Evolutionary conservation across 768 basidiomycete genomes (phyloP), one percentile per base, ranked within the genome.

Genomic region (Bullera alba): DNA sequence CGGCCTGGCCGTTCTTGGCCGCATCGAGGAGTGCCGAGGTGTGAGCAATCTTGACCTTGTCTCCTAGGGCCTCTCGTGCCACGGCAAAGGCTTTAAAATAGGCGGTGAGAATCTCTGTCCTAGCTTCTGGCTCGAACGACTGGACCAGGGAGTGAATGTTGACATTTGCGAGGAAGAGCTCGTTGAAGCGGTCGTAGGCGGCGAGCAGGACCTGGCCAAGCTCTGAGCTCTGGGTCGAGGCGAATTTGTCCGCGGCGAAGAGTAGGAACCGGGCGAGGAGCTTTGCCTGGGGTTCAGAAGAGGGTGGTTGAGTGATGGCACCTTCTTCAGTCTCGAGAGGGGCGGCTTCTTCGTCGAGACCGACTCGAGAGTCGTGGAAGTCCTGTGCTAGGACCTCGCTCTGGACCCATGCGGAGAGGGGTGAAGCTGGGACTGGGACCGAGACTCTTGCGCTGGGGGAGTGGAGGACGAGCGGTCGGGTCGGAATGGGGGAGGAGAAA

Each of bases 301-400:
- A 64, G 53, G 77, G 72, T n/a, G 65, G 57, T 54, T 79, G 75
- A 53, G 82, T 81, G 12, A 57, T 27, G n/a, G 58, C 58, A 10
- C 51, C 60, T 19, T 61, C 65, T 6, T 67, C 63, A 5, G 53
- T 53, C 48, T 75, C 76, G 67, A 81, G 81, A 79, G 57, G 70
- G 77, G 78, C 27, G 77, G 77, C 68, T 25, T 59, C 54, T 19
- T 64, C 69, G 44, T 71, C 68, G 37, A 61, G 53, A 8, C 63
- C 60, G 28, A 61, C 49, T 42, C 65, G 61, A 48, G 78, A 72
- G 72, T 87, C 81, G 49, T 78, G 74, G 71, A 93, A 96, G 53
- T 91, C 87, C 65, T 95, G 90, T 65, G 86, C 79, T 50, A 93
- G 81, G 65, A 91, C 82, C 75, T 93, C 90, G 45, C 91, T 90